Evolutionary conservation across 768 basidiomycete genomes (phyloP).

Genomic region (Calocera viscosa): DNA sequence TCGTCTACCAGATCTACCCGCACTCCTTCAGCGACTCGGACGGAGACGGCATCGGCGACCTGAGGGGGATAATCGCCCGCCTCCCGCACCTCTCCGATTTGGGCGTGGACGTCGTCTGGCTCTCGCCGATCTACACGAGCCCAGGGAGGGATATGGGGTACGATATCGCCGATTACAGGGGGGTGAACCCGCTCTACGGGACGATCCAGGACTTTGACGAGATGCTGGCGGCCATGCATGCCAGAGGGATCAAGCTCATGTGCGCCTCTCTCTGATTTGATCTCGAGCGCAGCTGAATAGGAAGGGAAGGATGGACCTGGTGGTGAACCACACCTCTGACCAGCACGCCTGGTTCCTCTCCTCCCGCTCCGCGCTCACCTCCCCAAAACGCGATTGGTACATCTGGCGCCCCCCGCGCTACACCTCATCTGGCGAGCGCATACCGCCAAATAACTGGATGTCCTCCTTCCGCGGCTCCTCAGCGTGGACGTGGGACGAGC

Average conservation of each 20-base stretch:
- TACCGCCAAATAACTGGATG: slow-evolving; percentile 64
- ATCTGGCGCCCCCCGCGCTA: slow-evolving; percentile 53
- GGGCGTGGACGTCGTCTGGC: slow-evolving; percentile 57
- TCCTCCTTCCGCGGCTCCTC: slow-evolving; percentile 53
- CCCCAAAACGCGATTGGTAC: slow-evolving; percentile 64
- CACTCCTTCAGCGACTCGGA: slow-evolving; percentile 60
- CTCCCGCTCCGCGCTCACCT: slow-evolving; percentile 38
- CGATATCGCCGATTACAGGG: slow-evolving; percentile 50
- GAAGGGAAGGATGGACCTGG: slow-evolving; percentile 53
- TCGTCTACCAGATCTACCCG: slow-evolving; percentile 61
- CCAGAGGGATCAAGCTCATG: slow-evolving; percentile 60
- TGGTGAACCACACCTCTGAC: slow-evolving; percentile 48
- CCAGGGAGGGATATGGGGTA: slow-evolving; percentile 47
- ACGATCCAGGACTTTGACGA: slow-evolving; percentile 36
- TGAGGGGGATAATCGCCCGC: slow-evolving; percentile 50
- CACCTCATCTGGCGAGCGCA: slow-evolving; percentile 40
- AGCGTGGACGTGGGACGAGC: slow-evolving; percentile 57
- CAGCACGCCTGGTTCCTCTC: slow-evolving; percentile 63
- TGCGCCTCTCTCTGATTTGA: slow-evolving; percentile 23
- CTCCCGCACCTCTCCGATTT: slow-evolving; percentile 57
- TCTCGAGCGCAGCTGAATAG: neutral
- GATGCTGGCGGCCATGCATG: slow-evolving; percentile 33
- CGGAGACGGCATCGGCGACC: slow-evolving; percentile 56
- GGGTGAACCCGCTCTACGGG: slow-evolving; percentile 53
- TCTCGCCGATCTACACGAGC: slow-evolving; percentile 58